A percentile compares a stretch with the other conserved stretches of the same genome.
Conservation (phyloP, 2,329 filamentous ascomycete species). For the Cladosporium velox region DNA sequence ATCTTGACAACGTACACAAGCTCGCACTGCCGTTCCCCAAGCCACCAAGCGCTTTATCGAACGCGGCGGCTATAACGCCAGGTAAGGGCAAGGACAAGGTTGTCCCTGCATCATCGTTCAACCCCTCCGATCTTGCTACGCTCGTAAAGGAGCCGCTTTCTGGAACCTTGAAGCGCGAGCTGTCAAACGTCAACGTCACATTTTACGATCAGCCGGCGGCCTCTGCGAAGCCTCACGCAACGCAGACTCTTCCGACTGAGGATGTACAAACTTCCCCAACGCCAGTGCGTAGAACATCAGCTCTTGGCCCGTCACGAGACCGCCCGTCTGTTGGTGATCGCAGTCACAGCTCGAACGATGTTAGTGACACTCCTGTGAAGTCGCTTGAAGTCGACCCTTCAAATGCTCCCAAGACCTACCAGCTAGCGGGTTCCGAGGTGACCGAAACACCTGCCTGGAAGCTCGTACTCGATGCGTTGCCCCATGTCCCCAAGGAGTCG, state of each 20-base stretch:
- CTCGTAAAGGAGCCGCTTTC: constrained; percentile 61
- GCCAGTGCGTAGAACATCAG: constrained; percentile 67
- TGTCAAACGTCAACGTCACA: constrained; percentile 73
- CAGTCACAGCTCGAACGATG: constrained; percentile 29
- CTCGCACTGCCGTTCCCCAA: constrained; percentile 81
- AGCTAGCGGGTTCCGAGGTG: constrained; percentile 59
- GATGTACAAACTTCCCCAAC: constrained; percentile 69
- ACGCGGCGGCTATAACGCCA: constrained; percentile 53
- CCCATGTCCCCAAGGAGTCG: constrained; percentile 68
- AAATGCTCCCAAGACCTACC: constrained; percentile 56
- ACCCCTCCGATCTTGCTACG: constrained; percentile 81
- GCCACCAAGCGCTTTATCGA: constrained; percentile 55
- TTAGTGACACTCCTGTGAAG: constrained; percentile 32
- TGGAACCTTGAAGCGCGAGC: constrained; percentile 65
- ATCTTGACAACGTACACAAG: constrained; percentile 77
- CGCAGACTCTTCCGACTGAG: constrained; percentile 39
- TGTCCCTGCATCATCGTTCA: constrained; percentile 57
- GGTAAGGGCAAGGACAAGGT: constrained; percentile 77
- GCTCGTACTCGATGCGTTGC: constrained; percentile 44
- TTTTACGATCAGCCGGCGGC: constrained; percentile 65
- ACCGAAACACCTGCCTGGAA: constrained; percentile 44
- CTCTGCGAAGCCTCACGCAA: constrained; percentile 26
- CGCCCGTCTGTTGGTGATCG: constrained; percentile 34
- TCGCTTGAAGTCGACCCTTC: constrained; percentile 38
- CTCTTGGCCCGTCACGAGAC: constrained; percentile 44